These are phyloP conservation scores for Gentiana straminea DNA, from an alignment of 257 asterid species.

Conservation along the genomic window DNA sequence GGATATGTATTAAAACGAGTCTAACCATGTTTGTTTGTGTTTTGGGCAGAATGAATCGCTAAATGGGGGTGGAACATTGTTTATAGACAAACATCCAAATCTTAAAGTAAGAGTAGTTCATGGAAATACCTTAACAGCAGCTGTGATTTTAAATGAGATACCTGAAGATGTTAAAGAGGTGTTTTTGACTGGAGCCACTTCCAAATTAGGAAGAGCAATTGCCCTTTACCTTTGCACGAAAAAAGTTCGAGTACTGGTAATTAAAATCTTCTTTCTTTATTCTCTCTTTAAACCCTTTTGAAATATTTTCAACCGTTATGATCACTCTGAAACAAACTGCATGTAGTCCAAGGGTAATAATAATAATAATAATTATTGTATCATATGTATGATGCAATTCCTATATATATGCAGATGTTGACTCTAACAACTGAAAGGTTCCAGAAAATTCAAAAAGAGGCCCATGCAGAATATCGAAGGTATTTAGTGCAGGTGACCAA, in stretches of 20 bases:
- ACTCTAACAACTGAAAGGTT: conserved; percentile 69
- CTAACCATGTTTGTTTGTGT: background rate
- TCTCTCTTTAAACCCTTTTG: too few species aligned
- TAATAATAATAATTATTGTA: too few species aligned
- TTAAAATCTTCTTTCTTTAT: background rate
- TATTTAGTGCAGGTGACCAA: conserved; percentile 73
- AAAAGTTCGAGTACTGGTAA: conserved; percentile 62
- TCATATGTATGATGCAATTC: background rate
- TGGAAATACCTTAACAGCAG: conserved; percentile 94
- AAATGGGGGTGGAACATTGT: conserved; percentile 87
- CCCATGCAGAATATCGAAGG: conserved; percentile 45
- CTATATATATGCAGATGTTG: conserved; percentile 47
- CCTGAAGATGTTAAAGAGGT: conserved; percentile 56
- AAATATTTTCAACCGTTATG: too few species aligned
- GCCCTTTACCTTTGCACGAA: conserved; percentile 73
- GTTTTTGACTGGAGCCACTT: conserved; percentile 83
- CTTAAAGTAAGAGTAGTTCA: conserved; percentile 85
- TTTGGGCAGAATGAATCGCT: conserved; percentile 63
- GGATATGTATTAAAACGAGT: too few species aligned
- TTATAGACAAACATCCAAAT: conserved; percentile 57
- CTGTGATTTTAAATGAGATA: conserved; percentile 62
- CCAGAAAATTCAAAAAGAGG: conserved; percentile 67
- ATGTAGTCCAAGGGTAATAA: too few species aligned
- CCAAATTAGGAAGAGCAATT: conserved; percentile 89
- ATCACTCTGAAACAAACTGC: too few species aligned